phyloP scores from a whole-genome alignment of 2,329 filamentous ascomycete genomes.

The Colletotrichum cuscutae region DNA sequence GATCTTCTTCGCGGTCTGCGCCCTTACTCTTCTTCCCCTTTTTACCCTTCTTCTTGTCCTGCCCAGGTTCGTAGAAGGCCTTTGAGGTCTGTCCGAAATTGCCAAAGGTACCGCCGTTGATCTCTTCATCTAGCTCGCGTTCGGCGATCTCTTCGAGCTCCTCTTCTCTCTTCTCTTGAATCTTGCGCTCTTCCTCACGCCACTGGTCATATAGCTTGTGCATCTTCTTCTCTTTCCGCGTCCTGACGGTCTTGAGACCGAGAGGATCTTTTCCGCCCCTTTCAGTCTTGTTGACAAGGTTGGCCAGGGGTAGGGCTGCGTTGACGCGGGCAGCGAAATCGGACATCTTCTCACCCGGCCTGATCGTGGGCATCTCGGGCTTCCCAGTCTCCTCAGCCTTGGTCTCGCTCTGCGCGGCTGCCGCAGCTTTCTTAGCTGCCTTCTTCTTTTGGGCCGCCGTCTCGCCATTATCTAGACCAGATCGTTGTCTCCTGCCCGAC shows the following conservation, averaged over 20 bases:
- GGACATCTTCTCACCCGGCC: slow-evolving; percentile 83
- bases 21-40: slow-evolving; percentile 52
- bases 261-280: slow-evolving; percentile 71
- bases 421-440: slow-evolving; percentile 42
- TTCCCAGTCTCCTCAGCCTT: slow-evolving; percentile 36
- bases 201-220: slow-evolving; percentile 84
- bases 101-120: slow-evolving; percentile 56
- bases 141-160: slow-evolving; percentile 73
- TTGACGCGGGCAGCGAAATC: slow-evolving; percentile 88
- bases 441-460: slow-evolving; percentile 37
- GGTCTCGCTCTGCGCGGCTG: slow-evolving; percentile 32
- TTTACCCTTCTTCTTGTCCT: slow-evolving; percentile 58
- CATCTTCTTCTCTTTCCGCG: slow-evolving; percentile 87
- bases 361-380: slow-evolving; percentile 71
- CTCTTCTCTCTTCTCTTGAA: slow-evolving; percentile 73
- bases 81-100: slow-evolving; percentile 42
- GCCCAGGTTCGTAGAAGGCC: slow-evolving; percentile 50
- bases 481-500: slow-evolving; percentile 67
- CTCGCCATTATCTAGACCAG: slow-evolving; percentile 78
- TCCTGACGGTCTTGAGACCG: slow-evolving; percentile 75
- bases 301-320: slow-evolving; percentile 80
- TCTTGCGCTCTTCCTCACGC: slow-evolving; percentile 72
- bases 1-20: slow-evolving; percentile 71
- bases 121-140: slow-evolving; percentile 69
- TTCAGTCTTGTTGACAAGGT: slow-evolving; percentile 71